Percentiles rank a stretch among this genome's conserved stretches.
Conservation (phyloP, 331 rosid genomes). For the Acacia concinna region DNA sequence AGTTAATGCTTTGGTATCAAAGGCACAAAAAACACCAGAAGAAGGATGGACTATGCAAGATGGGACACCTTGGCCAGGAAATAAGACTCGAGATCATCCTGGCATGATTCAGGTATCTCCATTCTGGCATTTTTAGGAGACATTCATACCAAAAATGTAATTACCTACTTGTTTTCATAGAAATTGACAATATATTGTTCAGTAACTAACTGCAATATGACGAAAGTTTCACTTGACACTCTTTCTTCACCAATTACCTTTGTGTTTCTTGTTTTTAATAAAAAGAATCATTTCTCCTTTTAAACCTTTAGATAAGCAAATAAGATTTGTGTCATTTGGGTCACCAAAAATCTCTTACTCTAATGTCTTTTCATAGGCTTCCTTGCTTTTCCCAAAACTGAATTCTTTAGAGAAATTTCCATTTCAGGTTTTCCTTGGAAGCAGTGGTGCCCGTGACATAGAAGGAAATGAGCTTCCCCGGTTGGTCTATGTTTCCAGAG, state of each 20-base stretch:
- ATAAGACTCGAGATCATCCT: conserved; percentile 89
- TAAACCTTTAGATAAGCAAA: background rate
- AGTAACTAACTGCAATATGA: background rate
- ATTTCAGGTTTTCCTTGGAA: conserved; percentile 86
- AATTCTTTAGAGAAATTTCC: conserved; percentile 1
- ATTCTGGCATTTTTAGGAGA: background rate
- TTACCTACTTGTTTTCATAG: background rate
- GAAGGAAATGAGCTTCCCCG: conserved; percentile 93
- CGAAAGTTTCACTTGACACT: background rate
- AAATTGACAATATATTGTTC: too few relatives aligned
- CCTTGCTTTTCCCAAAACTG: background rate
- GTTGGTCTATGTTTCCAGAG: conserved; percentile 96
- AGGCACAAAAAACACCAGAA: conserved; percentile 95
- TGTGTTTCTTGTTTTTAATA: background rate
- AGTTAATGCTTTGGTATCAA: conserved; percentile 86
- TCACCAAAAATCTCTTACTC: background rate
- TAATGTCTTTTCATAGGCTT: background rate
- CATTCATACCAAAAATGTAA: background rate
- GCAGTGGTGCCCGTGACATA: conserved; percentile 72
- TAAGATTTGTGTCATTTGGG: background rate
- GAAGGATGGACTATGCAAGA: conserved; percentile 98
- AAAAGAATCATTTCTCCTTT: background rate
- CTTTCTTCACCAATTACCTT: background rate
- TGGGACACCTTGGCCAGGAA: conserved; percentile 99
- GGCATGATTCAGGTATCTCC: conserved; percentile 94